phyloP scores from a whole-genome alignment of 1,284 basidiomycete genomes.

The Melanopsichium pennsylvanicum region DNA sequence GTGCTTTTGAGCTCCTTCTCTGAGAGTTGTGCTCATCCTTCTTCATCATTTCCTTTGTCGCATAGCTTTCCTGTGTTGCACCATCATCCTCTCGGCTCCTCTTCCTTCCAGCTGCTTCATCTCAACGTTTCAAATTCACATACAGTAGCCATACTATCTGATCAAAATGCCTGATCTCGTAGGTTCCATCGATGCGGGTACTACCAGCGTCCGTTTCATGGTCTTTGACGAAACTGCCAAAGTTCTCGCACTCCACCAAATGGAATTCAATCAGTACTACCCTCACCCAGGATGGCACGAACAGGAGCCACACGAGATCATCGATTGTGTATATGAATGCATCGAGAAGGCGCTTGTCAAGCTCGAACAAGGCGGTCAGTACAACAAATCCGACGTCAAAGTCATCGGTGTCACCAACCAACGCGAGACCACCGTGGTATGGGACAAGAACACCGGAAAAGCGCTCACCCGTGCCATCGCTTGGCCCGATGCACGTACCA shows the following conservation, averaged over 20 bases:
- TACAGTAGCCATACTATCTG: no score
- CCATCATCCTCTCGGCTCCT: no score
- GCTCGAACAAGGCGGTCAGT: slow-evolving; percentile 77
- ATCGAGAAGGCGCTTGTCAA: slow-evolving; percentile 78
- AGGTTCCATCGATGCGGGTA: slow-evolving; percentile 47
- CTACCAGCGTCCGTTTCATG: slow-evolving; percentile 90
- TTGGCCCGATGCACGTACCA: slow-evolving; percentile 93
- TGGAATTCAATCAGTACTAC: slow-evolving; percentile 66
- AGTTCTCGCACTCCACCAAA: slow-evolving; percentile 84
- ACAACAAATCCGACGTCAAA: slow-evolving; percentile 81
- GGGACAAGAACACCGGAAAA: slow-evolving; percentile 88
- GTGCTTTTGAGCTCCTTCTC: no score
- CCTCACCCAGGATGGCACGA: slow-evolving; percentile 81
- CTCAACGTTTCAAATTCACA: background rate
- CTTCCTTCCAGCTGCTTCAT: no score
- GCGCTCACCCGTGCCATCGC: slow-evolving; percentile 87
- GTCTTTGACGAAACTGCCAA: slow-evolving; percentile 88
- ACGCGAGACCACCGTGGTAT: slow-evolving; percentile 92
- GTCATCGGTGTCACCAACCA: slow-evolving; percentile 98
- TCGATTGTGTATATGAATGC: slow-evolving; percentile 78
- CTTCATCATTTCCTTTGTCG: no score
- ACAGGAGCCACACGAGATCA: slow-evolving; percentile 87
- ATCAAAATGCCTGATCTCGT: slow-evolving; percentile 46
- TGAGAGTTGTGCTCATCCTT: no score
- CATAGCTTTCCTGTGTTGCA: no score